phyloP scores from a whole-genome alignment of 192 early-diverging fungal species.

The Umbelopsis vinacea region DNA sequence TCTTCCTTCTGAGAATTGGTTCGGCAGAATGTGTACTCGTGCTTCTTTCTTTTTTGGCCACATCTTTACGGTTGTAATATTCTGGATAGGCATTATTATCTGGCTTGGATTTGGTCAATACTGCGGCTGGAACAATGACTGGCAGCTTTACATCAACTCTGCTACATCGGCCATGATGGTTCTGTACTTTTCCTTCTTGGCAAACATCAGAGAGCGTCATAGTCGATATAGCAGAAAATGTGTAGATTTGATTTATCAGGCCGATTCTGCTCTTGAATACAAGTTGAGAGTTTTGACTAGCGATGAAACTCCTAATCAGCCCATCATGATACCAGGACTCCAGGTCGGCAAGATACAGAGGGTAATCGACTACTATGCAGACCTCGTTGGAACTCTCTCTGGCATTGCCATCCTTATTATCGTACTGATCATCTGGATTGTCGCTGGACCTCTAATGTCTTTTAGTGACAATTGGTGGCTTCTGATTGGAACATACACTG shows the following conservation, averaged over 20 bases:
- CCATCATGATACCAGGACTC: not conserved
- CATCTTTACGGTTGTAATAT: slow-evolving; percentile 5
- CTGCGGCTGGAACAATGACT: slow-evolving; percentile 21
- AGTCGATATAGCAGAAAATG: slow-evolving; percentile 20
- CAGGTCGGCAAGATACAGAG: not conserved
- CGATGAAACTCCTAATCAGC: slow-evolving; percentile 23
- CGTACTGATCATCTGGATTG: slow-evolving; percentile 23
- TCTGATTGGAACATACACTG: slow-evolving; percentile 31
- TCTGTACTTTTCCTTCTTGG: slow-evolving; percentile 24
- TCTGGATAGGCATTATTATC: slow-evolving; percentile 18
- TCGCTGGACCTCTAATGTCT: slow-evolving; percentile 3
- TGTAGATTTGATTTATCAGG: slow-evolving; percentile 3
- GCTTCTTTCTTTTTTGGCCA: slow-evolving; percentile 14
- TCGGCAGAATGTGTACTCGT: slow-evolving; percentile 21
- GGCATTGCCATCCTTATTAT: slow-evolving; percentile 23
- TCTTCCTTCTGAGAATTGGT: slow-evolving; percentile 26
- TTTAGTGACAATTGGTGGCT: slow-evolving; percentile 33
- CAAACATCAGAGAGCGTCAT: slow-evolving; percentile 27
- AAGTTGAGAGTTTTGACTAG: slow-evolving; percentile 5
- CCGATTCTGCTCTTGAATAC: slow-evolving; percentile 23
- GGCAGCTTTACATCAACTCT: slow-evolving; percentile 33
- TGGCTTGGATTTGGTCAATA: slow-evolving; percentile 26
- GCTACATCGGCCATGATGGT: slow-evolving; percentile 25
- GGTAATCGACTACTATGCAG: slow-evolving; percentile 29
- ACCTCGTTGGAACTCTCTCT: slow-evolving; percentile 13